Percentiles rank a stretch among this genome's conserved stretches.
phyloP scores from a whole-genome alignment of 805 yeast genomes.

The Komagataella pseudopastoris region DNA sequence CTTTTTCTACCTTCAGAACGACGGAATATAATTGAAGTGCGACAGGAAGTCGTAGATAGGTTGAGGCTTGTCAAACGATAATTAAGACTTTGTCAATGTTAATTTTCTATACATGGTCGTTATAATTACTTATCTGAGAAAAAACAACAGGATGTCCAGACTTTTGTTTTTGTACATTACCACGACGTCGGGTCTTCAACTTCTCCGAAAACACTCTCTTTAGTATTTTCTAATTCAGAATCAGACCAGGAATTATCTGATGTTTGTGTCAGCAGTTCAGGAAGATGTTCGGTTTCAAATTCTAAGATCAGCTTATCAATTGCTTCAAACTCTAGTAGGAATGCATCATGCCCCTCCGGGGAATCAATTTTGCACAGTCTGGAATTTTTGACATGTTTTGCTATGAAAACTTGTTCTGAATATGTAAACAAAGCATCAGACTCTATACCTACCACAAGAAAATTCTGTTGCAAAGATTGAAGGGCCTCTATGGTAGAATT shows the following conservation, averaged over 20 bases:
- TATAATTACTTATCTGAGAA: constrained; percentile 1
- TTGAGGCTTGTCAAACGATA: background rate
- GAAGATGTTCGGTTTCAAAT: constrained; percentile 45
- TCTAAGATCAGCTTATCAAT: constrained; percentile 60
- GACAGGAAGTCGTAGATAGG: constrained; percentile 40
- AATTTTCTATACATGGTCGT: background rate
- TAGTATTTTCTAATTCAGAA: constrained; percentile 27
- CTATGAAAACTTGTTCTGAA: constrained; percentile 80
- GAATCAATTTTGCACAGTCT: constrained; percentile 62
- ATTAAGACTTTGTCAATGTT: background rate
- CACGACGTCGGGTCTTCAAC: constrained; percentile 93
- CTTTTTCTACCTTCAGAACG: constrained; percentile 72
- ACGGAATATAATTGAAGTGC: constrained; percentile 67
- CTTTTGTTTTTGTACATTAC: constrained; percentile 24
- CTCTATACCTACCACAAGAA: constrained; percentile 75
- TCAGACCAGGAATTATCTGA: constrained; percentile 31
- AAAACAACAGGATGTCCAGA: background rate
- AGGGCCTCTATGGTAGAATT: constrained; percentile 37
- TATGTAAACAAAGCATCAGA: constrained; percentile 90
- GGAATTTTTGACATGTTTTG: constrained; percentile 60
- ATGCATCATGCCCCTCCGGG: constrained; percentile 97
- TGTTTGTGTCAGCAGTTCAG: constrained; percentile 45
- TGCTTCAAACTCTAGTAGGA: constrained; percentile 73
- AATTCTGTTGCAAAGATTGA: constrained; percentile 51
- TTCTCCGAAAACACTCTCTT: constrained; percentile 78